Evolutionary conservation across 2,329 filamentous ascomycete species (phyloP).

Genomic region (Calonectria montana): DNA sequence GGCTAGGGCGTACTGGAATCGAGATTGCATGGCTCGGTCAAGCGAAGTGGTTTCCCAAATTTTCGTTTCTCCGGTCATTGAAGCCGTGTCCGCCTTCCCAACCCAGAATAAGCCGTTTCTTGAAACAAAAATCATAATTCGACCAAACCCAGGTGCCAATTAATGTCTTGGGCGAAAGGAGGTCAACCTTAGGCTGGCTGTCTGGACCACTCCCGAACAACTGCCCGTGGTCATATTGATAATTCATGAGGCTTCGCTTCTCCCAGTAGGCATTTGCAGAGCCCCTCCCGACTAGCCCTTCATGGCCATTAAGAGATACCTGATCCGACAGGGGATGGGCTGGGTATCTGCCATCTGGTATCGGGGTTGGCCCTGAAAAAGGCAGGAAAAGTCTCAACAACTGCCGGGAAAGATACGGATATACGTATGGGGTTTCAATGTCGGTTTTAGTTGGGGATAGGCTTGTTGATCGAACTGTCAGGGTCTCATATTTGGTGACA

Average conservation of each 20-base stretch:
- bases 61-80: not conserved
- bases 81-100: not conserved
- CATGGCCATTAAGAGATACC: not conserved
- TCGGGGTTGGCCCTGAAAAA: constrained; percentile 9
- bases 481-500: constrained; percentile 4
- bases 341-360: not conserved
- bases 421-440: not conserved
- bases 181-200: not conserved
- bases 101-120: not conserved
- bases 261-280: not conserved
- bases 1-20: constrained; percentile 8
- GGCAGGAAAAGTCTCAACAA: constrained; percentile 5
- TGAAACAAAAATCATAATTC: not conserved
- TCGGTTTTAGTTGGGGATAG: not conserved
- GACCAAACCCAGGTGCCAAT: not conserved
- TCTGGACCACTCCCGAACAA: not conserved
- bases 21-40: constrained; percentile 21
- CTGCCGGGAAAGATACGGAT: constrained; percentile 3
- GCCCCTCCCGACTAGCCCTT: not conserved
- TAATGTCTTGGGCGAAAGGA: not conserved
- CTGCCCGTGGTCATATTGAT: not conserved
- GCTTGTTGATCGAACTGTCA: constrained; percentile 10
- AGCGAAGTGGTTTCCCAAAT: constrained; percentile 8
- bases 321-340: constrained; percentile 2
- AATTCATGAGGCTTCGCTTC: not conserved